These are phyloP conservation scores for Suillus decipiens DNA, from an alignment of 768 basidiomycete genomes.

Conservation along the genomic window DNA sequence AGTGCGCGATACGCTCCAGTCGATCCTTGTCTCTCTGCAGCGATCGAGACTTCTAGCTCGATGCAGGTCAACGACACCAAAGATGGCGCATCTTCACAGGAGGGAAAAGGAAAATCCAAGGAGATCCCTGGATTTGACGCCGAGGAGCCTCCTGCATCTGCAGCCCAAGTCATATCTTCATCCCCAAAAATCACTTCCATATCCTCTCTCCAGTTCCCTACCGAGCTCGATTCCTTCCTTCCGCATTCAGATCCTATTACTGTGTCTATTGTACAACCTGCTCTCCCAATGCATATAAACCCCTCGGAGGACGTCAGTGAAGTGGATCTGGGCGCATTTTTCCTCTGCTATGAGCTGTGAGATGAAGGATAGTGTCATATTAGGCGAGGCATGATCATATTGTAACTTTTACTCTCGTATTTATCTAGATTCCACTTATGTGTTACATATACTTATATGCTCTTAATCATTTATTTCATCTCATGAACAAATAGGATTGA, in stretches of 20 bases:
- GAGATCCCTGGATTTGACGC: constrained; percentile 14
- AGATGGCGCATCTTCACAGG: neutral
- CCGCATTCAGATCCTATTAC: constrained; percentile 11
- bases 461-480: too few species aligned
- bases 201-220: constrained; percentile 34
- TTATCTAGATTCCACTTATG: neutral
- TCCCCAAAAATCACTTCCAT: constrained; percentile 42
- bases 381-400: neutral
- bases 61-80: neutral
- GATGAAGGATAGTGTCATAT: neutral
- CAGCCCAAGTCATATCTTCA: constrained; percentile 18
- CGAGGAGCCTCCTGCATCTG: constrained; percentile 19
- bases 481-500: too few species aligned
- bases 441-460: too few species aligned
- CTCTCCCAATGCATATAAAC: constrained; percentile 38
- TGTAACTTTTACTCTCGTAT: neutral
- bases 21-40: constrained; percentile 4
- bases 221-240: constrained; percentile 34
- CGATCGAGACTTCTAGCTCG: neutral
- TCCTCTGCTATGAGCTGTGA: neutral
- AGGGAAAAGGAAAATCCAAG: constrained; percentile 42
- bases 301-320: constrained; percentile 36
- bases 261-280: constrained; percentile 1
- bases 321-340: neutral
- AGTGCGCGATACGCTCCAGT: constrained; percentile 5